These are phyloP conservation scores for Kregervanrija delftensis DNA, from an alignment of 805 yeast genomes.

Conservation along the genomic window DNA sequence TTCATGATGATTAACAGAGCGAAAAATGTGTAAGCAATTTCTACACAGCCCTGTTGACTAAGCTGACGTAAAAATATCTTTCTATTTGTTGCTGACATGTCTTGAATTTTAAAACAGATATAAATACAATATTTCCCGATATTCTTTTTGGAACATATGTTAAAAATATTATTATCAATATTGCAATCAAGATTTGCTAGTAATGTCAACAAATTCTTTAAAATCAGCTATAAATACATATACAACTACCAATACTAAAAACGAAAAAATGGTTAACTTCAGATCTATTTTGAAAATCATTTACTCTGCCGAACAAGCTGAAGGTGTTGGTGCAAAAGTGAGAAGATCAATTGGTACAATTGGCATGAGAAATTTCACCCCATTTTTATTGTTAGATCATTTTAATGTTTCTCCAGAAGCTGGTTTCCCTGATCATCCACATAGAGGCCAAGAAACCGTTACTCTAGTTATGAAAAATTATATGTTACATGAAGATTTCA, in stretches of 20 bases:
- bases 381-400: conserved; percentile 78
- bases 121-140: too few relatives aligned
- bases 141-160: too few relatives aligned
- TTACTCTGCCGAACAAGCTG: conserved; percentile 63
- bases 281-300: conserved; percentile 47
- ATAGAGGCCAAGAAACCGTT: conserved; percentile 77
- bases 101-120: too few relatives aligned
- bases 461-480: conserved; percentile 60
- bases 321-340: conserved; percentile 85
- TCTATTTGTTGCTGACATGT: too few relatives aligned
- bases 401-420: conserved; percentile 56
- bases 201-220: too few relatives aligned
- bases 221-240: too few relatives aligned
- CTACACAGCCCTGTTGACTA: too few relatives aligned
- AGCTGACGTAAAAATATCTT: too few relatives aligned
- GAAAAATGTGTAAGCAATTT: too few relatives aligned
- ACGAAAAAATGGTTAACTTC: conserved; percentile 20
- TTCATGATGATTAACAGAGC: too few relatives aligned
- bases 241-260: neutral
- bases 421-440: conserved; percentile 84
- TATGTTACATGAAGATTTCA: conserved; percentile 79
- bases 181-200: too few relatives aligned
- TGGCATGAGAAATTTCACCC: conserved; percentile 67
- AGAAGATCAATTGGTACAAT: conserved; percentile 72
- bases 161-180: too few relatives aligned